phyloP scores from a whole-genome alignment of 139 green algal species.

The Diplosphaera chodatii region DNA sequence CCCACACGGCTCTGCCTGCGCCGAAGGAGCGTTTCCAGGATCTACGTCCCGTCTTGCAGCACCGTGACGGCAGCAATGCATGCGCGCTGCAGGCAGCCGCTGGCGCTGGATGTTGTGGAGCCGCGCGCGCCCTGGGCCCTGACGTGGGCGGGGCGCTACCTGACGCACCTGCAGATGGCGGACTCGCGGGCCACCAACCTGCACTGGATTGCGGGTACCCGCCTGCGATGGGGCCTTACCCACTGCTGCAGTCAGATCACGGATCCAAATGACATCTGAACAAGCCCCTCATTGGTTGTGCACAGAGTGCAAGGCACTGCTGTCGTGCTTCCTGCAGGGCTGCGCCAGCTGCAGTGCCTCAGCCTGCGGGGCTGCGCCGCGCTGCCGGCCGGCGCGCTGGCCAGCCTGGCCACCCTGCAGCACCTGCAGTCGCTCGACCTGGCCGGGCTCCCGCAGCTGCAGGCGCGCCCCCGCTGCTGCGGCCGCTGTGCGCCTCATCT shows the following conservation, averaged over 20 bases:
- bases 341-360: slow-evolving; percentile 19
- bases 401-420: background rate
- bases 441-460: slow-evolving; percentile 3
- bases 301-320: too few relatives aligned
- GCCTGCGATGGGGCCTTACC: background rate
- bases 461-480: too few relatives aligned
- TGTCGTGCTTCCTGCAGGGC: background rate
- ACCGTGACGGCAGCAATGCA: too few relatives aligned
- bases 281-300: too few relatives aligned
- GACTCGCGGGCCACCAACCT: background rate
- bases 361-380: slow-evolving; percentile 15
- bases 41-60: too few relatives aligned
- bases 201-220: background rate
- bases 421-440: slow-evolving; percentile 21
- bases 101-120: background rate
- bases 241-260: too few relatives aligned
- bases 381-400: background rate
- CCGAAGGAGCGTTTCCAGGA: too few relatives aligned
- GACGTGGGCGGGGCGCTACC: background rate
- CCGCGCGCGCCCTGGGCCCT: background rate
- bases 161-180: background rate
- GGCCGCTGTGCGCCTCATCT: too few relatives aligned
- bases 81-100: too few relatives aligned
- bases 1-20: too few relatives aligned
- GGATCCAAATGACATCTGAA: too few relatives aligned